These are phyloP conservation scores for Scheffersomyces titani DNA, from an alignment of 1,139 yeast genomes.

Conservation along the genomic window DNA sequence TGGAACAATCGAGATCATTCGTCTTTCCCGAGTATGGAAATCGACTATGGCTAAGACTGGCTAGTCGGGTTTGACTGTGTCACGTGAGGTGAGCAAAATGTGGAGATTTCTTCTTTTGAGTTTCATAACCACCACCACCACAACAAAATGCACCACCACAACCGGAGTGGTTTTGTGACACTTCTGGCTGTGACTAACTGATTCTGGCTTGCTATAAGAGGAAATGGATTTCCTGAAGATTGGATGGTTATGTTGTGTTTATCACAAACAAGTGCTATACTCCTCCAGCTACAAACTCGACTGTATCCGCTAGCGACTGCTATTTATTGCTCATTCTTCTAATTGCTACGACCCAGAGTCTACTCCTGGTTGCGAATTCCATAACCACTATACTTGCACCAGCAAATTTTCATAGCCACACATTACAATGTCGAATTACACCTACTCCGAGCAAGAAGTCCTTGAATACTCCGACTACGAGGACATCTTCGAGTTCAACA, in stretches of 20 bases:
- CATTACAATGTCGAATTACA: neutral
- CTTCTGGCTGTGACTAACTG: neutral
- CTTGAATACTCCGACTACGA: slow-evolving; percentile 8
- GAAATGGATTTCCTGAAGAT: neutral
- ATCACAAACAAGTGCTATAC: neutral
- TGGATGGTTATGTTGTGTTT: neutral
- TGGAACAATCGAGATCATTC: neutral
- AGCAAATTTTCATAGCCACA: neutral
- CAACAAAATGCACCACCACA: neutral
- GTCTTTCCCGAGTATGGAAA: neutral
- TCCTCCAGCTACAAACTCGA: neutral
- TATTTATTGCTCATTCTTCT: neutral
- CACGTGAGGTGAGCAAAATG: neutral
- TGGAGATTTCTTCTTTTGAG: neutral
- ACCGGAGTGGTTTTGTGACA: neutral
- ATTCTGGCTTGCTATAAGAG: neutral
- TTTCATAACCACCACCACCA: neutral
- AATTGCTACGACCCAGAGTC: neutral
- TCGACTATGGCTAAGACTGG: neutral
- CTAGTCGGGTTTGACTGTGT: neutral
- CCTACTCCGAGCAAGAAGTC: slow-evolving; percentile 1
- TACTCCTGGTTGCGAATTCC: neutral
- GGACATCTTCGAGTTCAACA: slow-evolving; percentile 18
- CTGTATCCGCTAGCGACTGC: neutral
- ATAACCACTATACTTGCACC: neutral